Evolutionary conservation across 2,329 filamentous ascomycete genomes (phyloP), one percentile per base, ranked within the genome.

Genomic region (Colletotrichum endophyticum): DNA sequence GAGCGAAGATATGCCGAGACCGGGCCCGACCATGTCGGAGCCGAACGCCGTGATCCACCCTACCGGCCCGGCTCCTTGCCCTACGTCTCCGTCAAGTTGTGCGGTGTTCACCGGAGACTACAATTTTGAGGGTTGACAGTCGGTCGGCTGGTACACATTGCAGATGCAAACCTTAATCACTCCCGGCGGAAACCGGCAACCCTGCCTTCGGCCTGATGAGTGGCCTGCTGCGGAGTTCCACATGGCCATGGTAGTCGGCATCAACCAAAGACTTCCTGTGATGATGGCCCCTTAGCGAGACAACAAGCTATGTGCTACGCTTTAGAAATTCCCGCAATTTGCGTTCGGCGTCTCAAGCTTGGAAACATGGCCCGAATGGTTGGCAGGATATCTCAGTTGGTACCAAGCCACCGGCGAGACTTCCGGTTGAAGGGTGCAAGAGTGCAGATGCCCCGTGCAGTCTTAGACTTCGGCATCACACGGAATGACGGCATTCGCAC

Each of bases 321-420:
- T 53, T 22, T 0, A 8, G 6, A 13, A 8, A 53, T 22, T 13
- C n/a, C n/a, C 12, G 44, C 44, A 53, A 0, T 53, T 13, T 22
- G 6, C 3, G 3, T 22, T 22, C n/a, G 9, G 44, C 44, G 2
- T 53, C n/a, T 22, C n/a, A 13, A 22, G 2, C n/a, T 49, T 22
- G 44, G 6, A 9, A 12, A 13, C 11, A 22, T 13, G 0, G 11
- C 1, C 6, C 11, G 1, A 49, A 22, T 5, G 2, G 11, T 22
- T 13, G n/a, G n/a, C n/a, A 13, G 44, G n/a, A 12, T 53, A 53
- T 13, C 44, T 53, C 11, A 22, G 9, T 13, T 4, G 8, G n/a
- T 22, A 53, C 44, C 44, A 53, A 53, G 3, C n/a, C 44, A 13
- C 44, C 44, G 44, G 44, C 44, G 44, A 22, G 44, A 22, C 44